Evolutionary conservation across 768 basidiomycete species (phyloP).

Genomic region (Coprinopsis marcescibilis): DNA sequence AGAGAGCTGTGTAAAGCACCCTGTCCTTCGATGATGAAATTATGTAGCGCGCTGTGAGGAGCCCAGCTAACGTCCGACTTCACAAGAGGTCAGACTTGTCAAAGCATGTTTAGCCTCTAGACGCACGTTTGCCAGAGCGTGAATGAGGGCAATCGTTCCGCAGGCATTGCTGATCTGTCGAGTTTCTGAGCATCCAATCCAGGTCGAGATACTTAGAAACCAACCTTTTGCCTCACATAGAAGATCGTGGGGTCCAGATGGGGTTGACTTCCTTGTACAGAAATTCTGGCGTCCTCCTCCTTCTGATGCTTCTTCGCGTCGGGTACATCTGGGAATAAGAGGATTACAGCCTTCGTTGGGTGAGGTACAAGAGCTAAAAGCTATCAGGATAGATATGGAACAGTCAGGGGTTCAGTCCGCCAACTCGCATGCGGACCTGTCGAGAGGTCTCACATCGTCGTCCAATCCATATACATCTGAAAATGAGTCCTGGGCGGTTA

Average conservation of each 20-base stretch:
- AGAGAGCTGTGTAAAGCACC: constrained; percentile 27
- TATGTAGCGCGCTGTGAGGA: constrained; percentile 54
- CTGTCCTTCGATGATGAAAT: constrained; percentile 61
- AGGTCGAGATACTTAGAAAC: constrained; percentile 12
- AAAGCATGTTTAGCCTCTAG: not conserved
- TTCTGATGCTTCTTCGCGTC: constrained; percentile 42
- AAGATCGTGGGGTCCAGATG: constrained; percentile 59
- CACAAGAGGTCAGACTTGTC: not conserved
- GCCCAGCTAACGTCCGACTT: constrained; percentile 54
- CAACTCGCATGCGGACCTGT: not conserved
- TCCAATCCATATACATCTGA: constrained; percentile 73
- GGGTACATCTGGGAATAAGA: constrained; percentile 72
- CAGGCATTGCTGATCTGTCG: constrained; percentile 75
- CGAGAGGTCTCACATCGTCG: constrained; percentile 40
- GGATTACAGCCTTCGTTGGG: constrained; percentile 77
- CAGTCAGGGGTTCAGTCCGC: too few relatives aligned
- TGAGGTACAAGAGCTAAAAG: constrained; percentile 63
- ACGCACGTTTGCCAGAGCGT: constrained; percentile 75
- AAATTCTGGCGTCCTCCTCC: constrained; percentile 55
- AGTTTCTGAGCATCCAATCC: not conserved
- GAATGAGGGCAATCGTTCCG: constrained; percentile 83
- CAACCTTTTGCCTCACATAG: constrained; percentile 89
- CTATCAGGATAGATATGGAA: constrained; percentile 25
- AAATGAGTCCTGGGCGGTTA: constrained; percentile 45
- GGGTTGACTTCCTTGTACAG: constrained; percentile 33